phyloP scores from a whole-genome alignment of 192 early-diverging fungal species.

The Coemansia pectinata region DNA sequence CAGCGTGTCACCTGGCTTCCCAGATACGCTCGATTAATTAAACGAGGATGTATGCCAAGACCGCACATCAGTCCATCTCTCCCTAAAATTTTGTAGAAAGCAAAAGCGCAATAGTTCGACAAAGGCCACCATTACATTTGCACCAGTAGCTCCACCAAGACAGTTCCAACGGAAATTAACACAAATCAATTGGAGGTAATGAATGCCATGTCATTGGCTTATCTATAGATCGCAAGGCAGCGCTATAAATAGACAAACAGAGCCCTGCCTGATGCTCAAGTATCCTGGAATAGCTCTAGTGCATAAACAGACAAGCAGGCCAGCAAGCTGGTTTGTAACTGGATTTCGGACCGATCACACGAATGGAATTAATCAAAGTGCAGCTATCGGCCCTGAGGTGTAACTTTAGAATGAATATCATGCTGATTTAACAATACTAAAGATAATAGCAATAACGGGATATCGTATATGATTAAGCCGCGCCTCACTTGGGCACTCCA shows the following conservation, averaged over 20 bases:
- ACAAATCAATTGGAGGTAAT: neutral
- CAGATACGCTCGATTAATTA: neutral
- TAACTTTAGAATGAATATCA: neutral
- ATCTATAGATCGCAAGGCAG: neutral
- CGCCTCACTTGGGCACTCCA: neutral
- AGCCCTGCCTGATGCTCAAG: neutral
- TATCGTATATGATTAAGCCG: neutral
- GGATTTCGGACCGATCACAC: neutral
- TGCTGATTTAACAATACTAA: neutral
- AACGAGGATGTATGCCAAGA: neutral
- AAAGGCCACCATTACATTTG: neutral
- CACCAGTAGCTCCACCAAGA: neutral
- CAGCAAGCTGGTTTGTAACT: neutral
- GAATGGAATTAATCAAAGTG: neutral
- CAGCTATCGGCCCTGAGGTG: neutral
- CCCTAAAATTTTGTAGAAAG: neutral
- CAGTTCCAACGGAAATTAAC: neutral
- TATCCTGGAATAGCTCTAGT: neutral
- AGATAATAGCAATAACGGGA: neutral
- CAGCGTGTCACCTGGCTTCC: constrained; percentile 4
- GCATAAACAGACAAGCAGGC: neutral
- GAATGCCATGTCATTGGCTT: neutral
- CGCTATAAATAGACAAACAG: neutral
- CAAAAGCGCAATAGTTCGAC: neutral
- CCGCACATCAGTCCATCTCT: neutral